Evolutionary conservation across 495 filamentous ascomycete genomes (phyloP).

Genomic region (Xylaria bambusicola): DNA sequence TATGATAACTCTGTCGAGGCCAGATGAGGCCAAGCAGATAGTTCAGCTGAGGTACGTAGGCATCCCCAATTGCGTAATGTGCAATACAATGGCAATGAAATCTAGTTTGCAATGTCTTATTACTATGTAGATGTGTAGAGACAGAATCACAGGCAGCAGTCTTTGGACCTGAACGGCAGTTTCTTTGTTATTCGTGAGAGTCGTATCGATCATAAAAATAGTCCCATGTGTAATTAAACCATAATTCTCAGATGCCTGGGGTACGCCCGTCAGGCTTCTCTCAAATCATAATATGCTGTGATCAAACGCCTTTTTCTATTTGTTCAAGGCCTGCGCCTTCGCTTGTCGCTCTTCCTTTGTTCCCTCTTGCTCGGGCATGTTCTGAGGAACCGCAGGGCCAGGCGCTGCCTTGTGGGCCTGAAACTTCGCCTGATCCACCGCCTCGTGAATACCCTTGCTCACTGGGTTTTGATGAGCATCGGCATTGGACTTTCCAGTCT

Average conservation of each 20-base stretch:
- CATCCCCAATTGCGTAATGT: too few species aligned
- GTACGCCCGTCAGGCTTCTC: not conserved
- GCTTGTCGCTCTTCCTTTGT: constrained; percentile 69
- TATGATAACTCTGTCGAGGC: too few species aligned
- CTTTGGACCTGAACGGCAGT: not conserved
- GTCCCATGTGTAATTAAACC: not conserved
- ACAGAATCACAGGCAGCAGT: not conserved
- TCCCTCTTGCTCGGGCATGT: constrained; percentile 52
- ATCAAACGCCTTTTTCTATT: constrained; percentile 39
- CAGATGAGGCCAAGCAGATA: too few species aligned
- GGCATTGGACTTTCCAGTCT: constrained; percentile 36
- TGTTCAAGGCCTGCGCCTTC: constrained; percentile 66
- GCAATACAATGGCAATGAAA: too few species aligned
- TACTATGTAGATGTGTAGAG: not conserved
- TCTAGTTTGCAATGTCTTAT: too few species aligned
- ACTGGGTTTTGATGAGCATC: constrained; percentile 33
- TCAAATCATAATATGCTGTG: not conserved
- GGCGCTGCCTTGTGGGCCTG: constrained; percentile 49
- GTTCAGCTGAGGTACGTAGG: too few species aligned
- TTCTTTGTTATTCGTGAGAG: constrained; percentile 3
- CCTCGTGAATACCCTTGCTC: too few species aligned
- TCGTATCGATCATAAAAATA: constrained; percentile 1
- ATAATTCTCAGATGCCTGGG: not conserved
- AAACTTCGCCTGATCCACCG: constrained; percentile 37
- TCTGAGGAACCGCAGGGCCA: constrained; percentile 50